phyloP scores from a whole-genome alignment of 305 asterid species.

The Fraxinus xanthoxyloides region DNA sequence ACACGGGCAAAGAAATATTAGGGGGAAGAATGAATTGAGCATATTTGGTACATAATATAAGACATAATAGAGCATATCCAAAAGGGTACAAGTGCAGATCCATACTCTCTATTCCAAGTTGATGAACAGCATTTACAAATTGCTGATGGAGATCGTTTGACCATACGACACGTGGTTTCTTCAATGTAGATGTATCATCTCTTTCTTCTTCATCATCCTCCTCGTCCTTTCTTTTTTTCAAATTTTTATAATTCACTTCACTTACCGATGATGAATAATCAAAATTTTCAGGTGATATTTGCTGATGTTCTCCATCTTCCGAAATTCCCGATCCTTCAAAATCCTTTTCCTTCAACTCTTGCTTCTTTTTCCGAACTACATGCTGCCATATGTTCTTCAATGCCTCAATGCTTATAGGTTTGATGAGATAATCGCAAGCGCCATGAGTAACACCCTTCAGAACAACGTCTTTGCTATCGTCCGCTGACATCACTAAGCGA shows the following conservation, averaged over 20 bases:
- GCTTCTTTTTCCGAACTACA: constrained; percentile 23
- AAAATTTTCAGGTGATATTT: constrained; percentile 32
- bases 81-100: constrained; percentile 11
- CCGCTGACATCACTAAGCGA: constrained; percentile 27
- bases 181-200: constrained; percentile 49
- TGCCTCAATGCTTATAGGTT: constrained; percentile 26
- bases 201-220: constrained; percentile 47
- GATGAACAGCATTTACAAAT: constrained; percentile 62
- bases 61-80: not conserved
- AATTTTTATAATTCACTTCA: constrained; percentile 41
- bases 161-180: constrained; percentile 73
- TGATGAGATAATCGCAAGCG: constrained; percentile 30
- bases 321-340: constrained; percentile 20
- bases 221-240: constrained; percentile 56
- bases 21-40: not conserved
- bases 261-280: constrained; percentile 47
- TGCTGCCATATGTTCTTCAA: constrained; percentile 31
- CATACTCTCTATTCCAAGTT: constrained; percentile 66
- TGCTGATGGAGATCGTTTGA: constrained; percentile 63
- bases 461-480: constrained; percentile 8
- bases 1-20: not conserved
- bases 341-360: constrained; percentile 7
- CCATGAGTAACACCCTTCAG: constrained; percentile 28
- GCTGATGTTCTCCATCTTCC: constrained; percentile 45
- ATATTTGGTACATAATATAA: not conserved